Evolutionary conservation across 1,284 basidiomycete species (phyloP).

Genomic region (Ustilago sp.): DNA sequence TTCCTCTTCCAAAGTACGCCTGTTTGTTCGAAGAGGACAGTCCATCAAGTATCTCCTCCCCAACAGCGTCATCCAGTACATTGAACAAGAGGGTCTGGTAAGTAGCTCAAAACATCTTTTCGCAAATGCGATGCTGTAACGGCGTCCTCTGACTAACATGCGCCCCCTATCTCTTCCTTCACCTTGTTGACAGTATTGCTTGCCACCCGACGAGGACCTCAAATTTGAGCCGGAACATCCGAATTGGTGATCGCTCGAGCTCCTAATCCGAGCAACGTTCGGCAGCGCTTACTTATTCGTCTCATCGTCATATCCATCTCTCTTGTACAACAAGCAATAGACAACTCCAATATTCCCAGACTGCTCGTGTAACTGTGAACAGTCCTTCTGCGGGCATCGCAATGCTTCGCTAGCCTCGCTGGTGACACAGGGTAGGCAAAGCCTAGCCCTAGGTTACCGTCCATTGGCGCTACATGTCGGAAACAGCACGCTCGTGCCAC

Average conservation of each 20-base stretch:
- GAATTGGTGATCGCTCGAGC: conserved; percentile 29
- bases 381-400: no score
- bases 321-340: neutral
- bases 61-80: conserved; percentile 92
- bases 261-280: neutral
- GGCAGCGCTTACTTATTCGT: neutral
- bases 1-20: conserved; percentile 73
- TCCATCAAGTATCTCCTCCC: conserved; percentile 94
- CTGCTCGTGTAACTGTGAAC: no score
- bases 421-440: no score
- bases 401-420: no score
- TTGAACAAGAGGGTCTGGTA: conserved; percentile 79
- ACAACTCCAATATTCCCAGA: neutral
- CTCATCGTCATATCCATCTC: neutral
- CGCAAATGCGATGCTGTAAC: neutral
- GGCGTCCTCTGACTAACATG: neutral
- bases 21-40: conserved; percentile 91
- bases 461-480: no score
- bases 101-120: conserved; percentile 4
- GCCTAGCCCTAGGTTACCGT: no score
- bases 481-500: no score
- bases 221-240: conserved; percentile 35
- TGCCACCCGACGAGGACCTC: conserved; percentile 45
- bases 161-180: no score
- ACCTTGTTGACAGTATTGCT: conserved; percentile 23